Base-by-base conservation (phyloP, 176 grass and related monocot species). In the Zizania latifolia region DNA sequence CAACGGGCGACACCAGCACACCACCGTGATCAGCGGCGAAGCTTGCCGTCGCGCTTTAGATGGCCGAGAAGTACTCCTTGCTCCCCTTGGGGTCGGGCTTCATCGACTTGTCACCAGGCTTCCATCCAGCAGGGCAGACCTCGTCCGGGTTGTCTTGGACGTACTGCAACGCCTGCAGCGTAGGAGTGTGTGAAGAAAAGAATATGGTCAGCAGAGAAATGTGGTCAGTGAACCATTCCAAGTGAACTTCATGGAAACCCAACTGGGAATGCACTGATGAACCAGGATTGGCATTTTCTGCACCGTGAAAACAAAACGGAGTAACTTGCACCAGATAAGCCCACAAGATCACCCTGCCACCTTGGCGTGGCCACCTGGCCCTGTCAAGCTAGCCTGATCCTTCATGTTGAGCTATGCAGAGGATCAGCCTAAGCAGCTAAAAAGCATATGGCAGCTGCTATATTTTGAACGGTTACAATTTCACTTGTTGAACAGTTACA, bases 101-200 rank as follows among this genome's bases (percentile, higher is more conserved):
- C 93, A 96, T 96, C 0, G 93, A 89, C 62, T 82, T 94, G 17
- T 92, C 91, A 55, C 89, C 86, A 13, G 86, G 86, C 58, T 99
- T 99, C 91, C 95, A 92, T 64, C 91, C 91, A 12, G 91, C 91
- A 12, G 89, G 91, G 79, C 91, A 98, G 15, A 99, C 95, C 82
- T 99, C 95, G 39, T 99, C 95, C 1, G 95, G 95, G 86, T 99
- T 99, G 39, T 98, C 91, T 67, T 98, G 91, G 48, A 98, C 91
- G 71, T 92, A 98, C 43, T 92, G 86, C 79, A 98, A 74, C 23
- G 92, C 93, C 93, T 96, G 77, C 35, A 66, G 82, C 24, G 65
- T 71, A 37, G 61, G n/a, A n/a, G n/a, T n/a, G n/a, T n/a, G n/a
- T n/a, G n/a, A 17, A 74, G 48, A 69, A 43, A 27, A 2, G 12